phyloP scores from a whole-genome alignment of 1,139 yeast species.

The Taphrina confusa region DNA sequence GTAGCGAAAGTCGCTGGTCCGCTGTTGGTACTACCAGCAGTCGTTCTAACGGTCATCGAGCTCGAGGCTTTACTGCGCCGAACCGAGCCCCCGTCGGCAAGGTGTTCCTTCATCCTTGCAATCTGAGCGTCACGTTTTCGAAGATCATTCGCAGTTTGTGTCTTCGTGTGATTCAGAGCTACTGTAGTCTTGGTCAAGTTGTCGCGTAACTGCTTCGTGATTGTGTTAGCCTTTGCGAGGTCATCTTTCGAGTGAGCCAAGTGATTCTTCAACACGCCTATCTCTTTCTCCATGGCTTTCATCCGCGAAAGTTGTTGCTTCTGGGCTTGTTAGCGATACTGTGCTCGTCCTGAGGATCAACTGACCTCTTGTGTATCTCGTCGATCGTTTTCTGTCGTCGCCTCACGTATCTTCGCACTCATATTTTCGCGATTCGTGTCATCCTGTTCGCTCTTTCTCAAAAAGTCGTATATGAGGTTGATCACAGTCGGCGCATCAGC shows the following conservation, averaged over 20 bases:
- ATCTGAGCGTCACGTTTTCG: conserved; percentile 29
- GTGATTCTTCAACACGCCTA: conserved; percentile 25
- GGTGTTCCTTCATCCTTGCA: conserved; percentile 25
- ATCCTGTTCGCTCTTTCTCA: conserved; percentile 26
- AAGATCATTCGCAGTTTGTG: conserved; percentile 23
- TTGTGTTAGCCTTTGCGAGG: neutral
- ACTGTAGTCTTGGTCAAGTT: conserved; percentile 2
- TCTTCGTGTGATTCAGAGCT: conserved; percentile 22
- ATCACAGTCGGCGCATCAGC: conserved; percentile 33
- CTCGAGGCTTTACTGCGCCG: conserved; percentile 18
- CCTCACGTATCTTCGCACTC: conserved; percentile 17
- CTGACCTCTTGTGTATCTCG: neutral
- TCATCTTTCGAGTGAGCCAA: conserved; percentile 25
- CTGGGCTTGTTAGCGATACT: no score
- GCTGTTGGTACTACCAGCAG: conserved; percentile 10
- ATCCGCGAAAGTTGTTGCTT: conserved; percentile 4
- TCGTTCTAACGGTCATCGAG: conserved; percentile 9
- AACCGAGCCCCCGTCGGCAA: conserved; percentile 20
- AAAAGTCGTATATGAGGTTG: conserved; percentile 23
- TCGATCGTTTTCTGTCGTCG: conserved; percentile 10
- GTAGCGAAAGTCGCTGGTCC: conserved; percentile 15
- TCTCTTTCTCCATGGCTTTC: conserved; percentile 14
- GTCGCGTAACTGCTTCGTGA: conserved; percentile 14
- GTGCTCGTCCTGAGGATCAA: neutral
- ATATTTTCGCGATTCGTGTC: conserved; percentile 14